Conservation (phyloP, 169 alveolate species). For the Plasmodium gallinaceum region DNA sequence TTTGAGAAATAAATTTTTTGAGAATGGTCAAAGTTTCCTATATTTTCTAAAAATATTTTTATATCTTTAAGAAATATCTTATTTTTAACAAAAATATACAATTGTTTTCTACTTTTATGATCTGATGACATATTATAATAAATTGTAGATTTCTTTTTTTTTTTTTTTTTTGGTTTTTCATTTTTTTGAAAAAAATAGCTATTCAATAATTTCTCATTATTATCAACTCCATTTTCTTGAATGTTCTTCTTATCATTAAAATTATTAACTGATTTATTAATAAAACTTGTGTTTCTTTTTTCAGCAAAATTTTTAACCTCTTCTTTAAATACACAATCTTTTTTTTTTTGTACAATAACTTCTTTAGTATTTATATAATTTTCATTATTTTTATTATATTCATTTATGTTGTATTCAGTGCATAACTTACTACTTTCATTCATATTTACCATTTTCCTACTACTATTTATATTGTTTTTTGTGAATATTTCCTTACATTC, state of each 20-base stretch:
- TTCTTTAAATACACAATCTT: background rate
- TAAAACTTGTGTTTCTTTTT: background rate
- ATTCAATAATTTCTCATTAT: no score
- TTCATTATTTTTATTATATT: no score
- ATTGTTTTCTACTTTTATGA: background rate
- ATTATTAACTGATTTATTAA: background rate
- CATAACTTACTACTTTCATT: no score
- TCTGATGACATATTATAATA: background rate
- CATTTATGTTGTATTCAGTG: no score
- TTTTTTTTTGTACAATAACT: background rate
- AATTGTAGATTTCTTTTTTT: background rate
- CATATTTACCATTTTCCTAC: no score
- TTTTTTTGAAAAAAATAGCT: background rate
- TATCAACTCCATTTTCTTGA: no score
- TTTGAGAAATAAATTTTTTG: conserved; percentile 19
- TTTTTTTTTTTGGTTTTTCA: background rate
- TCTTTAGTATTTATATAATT: background rate
- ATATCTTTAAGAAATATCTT: conserved; percentile 33
- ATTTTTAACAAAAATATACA: conserved; percentile 41
- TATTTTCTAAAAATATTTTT: conserved; percentile 32
- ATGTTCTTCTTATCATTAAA: background rate
- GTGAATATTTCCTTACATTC: no score
- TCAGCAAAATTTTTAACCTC: background rate
- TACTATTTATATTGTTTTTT: no score
- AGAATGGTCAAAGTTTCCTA: conserved; percentile 19